Conservation (phyloP, 2,329 filamentous ascomycete species). For the Colletotrichum sp. region DNA sequence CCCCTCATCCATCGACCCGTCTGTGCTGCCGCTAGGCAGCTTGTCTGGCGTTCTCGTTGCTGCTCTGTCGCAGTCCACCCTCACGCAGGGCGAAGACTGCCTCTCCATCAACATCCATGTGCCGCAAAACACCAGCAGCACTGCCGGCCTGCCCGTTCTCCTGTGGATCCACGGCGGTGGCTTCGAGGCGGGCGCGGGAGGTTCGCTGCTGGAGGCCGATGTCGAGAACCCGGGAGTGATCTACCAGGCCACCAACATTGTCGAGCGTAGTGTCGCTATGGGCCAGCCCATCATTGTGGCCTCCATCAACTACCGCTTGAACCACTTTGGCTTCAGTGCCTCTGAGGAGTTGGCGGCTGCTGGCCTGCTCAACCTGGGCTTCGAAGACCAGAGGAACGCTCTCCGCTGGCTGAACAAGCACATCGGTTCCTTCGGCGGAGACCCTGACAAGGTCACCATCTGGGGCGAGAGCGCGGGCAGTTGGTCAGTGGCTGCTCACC, state of each 20-base stretch:
- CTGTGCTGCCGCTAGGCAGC: neutral
- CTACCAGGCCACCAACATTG: neutral
- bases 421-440: neutral
- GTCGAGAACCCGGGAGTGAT: neutral
- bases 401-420: neutral
- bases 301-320: slow-evolving; percentile 31
- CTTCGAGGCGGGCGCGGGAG: slow-evolving; percentile 3
- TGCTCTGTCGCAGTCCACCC: neutral
- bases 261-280: neutral
- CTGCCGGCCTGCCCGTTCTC: neutral
- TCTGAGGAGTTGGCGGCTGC: neutral
- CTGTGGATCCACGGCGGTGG: slow-evolving; percentile 15
- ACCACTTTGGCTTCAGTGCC: neutral
- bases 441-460: neutral
- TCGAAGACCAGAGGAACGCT: neutral
- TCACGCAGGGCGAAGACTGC: neutral
- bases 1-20: neutral
- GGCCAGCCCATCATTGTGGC: slow-evolving; percentile 25
- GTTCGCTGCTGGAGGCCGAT: neutral
- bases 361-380: neutral
- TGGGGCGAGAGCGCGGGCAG: neutral
- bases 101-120: neutral
- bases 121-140: neutral
- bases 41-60: neutral
- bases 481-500: neutral